Evolutionary conservation across 257 asterid species (phyloP), one percentile per base, ranked within the genome.

Genomic region (Solanum tacnaense): DNA sequence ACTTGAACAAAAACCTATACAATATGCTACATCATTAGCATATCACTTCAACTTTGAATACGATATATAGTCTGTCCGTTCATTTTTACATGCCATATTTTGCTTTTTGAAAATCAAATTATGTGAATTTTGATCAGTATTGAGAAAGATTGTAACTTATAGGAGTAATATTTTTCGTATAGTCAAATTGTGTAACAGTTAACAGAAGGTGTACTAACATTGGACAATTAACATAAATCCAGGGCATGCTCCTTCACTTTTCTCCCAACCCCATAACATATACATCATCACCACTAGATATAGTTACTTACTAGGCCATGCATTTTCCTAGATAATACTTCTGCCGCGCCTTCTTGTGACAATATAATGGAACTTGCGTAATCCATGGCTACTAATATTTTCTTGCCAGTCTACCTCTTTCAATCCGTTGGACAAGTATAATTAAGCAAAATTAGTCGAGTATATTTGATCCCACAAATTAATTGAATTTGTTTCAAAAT

Each of bases 231-330:
- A 72, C 92, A 82, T 62, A 62, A 88, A 85, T 20, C 92, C 38
- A 91, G 89, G 91, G 90, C 92, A 90, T 89, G 93, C 92, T 89
- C 88, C 76, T 68, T 44, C 70, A 86, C 90, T 90, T 85, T 89
- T 86, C 90, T 75, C 91, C 20, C 74, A 44, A 4, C 87, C 89
- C 91, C 88, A 35, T 41, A 71, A 36, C 38, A 35, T 25, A 16
- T 84, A n/a, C 21, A 36, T 70, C 36, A 79, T 49, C 75, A 88
- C 16, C 6, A 21, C 67, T 85, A 39, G 18, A 44, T 71, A 38
- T 38, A 60, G 29, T 29, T 74, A 73, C 44, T 35, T 9, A 85
- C 13, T 78, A 84, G 72, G 44, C 86, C 70, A 65, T 32, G 78
- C 39, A 71, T 84, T 83, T 79, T 83, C 85, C 89, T 39, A 85